phyloP scores from a whole-genome alignment of 1,139 yeast genomes.

The Wickerhamomyces sp. region DNA sequence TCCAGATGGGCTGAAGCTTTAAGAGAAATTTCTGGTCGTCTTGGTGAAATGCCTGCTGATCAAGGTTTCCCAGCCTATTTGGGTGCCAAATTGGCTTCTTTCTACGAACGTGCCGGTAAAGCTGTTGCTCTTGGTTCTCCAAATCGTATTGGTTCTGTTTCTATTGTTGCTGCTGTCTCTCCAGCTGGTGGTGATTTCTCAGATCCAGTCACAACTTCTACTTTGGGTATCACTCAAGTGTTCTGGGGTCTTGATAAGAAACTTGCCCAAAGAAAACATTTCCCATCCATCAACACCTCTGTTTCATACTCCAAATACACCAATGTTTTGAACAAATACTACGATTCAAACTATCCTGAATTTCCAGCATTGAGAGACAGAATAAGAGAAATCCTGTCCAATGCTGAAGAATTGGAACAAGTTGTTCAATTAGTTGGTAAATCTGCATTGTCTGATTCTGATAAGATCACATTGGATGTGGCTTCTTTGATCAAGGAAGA shows the following conservation, averaged over 20 bases:
- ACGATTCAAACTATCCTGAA: constrained; percentile 83
- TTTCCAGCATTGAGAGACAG: constrained; percentile 86
- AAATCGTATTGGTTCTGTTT: constrained; percentile 91
- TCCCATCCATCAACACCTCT: constrained; percentile 96
- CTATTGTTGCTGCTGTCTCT: constrained; percentile 98
- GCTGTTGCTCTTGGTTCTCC: constrained; percentile 96
- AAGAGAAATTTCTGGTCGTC: constrained; percentile 99
- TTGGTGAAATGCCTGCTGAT: constrained; percentile 99
- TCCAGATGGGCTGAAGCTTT: constrained; percentile 99
- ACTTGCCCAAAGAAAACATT: constrained; percentile 98
- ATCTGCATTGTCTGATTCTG: constrained; percentile 93
- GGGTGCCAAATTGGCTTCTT: constrained; percentile 97
- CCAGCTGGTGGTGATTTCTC: constrained; percentile 99
- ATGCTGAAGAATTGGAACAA: constrained; percentile 97
- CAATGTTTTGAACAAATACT: constrained; percentile 76
- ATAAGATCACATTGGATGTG: constrained; percentile 93
- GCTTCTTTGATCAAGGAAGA: constrained; percentile 91
- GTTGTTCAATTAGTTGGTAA: constrained; percentile 99
- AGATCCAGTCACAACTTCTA: constrained; percentile 97
- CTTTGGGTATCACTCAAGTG: constrained; percentile 98
- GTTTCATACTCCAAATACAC: constrained; percentile 97
- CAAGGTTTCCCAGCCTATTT: constrained; percentile 99
- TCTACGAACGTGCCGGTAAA: constrained; percentile 99
- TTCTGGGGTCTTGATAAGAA: constrained; percentile 99
- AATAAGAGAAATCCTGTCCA: constrained; percentile 89